A percentile compares a stretch with the other conserved stretches of the same genome.
phyloP scores from a whole-genome alignment of 345 rosid species.

The Schrenkiella parvula region DNA sequence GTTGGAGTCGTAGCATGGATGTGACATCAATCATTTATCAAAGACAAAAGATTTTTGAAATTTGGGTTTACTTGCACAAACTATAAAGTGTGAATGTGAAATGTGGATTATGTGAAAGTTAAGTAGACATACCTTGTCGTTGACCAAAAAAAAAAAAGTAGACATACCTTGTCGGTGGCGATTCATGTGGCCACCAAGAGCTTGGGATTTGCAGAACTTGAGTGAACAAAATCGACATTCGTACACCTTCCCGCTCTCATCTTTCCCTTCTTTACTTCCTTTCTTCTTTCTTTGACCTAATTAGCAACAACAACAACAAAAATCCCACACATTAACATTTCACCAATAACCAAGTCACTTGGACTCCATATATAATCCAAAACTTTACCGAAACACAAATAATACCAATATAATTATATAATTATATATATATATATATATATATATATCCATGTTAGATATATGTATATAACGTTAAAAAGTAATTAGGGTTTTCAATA shows the following conservation, averaged over 20 bases:
- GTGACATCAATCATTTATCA: slow-evolving; percentile 24
- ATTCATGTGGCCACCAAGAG: slow-evolving; percentile 99
- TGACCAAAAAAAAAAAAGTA: too few species aligned
- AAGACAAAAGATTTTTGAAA: background rate
- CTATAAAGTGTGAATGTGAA: slow-evolving; percentile 15
- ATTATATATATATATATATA: background rate
- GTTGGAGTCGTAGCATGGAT: slow-evolving; percentile 26
- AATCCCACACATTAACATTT: background rate
- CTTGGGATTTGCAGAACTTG: slow-evolving; percentile 99
- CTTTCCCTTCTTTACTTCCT: slow-evolving; percentile 81
- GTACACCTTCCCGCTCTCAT: slow-evolving; percentile 91
- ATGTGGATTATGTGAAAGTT: background rate
- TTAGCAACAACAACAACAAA: background rate
- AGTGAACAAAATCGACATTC: slow-evolving; percentile 99
- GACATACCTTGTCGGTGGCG: slow-evolving; percentile 96
- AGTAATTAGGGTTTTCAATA: slow-evolving; percentile 13
- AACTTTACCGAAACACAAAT: background rate
- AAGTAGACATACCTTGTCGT: slow-evolving; percentile 71
- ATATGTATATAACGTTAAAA: background rate
- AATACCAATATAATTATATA: background rate
- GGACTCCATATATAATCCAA: background rate
- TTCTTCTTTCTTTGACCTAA: slow-evolving; percentile 70
- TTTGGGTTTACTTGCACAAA: slow-evolving; percentile 16
- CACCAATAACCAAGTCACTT: background rate
- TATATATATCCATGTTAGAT: background rate